Base-by-base conservation (phyloP, 176 grass and related monocot species). In the Lolium perenne region DNA sequence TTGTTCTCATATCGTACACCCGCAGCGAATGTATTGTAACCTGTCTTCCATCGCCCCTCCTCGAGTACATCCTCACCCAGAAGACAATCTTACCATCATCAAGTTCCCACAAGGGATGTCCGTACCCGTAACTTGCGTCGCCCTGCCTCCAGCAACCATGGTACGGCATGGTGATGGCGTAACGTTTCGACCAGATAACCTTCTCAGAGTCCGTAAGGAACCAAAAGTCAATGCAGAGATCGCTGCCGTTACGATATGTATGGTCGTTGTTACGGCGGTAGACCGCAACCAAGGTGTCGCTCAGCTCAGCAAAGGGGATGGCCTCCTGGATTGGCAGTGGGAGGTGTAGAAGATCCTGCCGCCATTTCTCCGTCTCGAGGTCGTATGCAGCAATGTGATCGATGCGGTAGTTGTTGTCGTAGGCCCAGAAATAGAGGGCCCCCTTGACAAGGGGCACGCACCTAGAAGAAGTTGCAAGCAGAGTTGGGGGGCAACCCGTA, bases 1-100 rank as follows among this genome's bases (percentile, higher is more conserved):
- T n/a, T 10, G 61, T 81, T 32, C 16, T 66, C 2, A 45, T 45
- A 13, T 81, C 46, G 51, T 81, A 81, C 63, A 81, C 47, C 10
- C 47, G 63, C 46, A 81, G 47, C 62, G 53, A 29, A 15, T 68
- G 13, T 68, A 18, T 7, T 53, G 1, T 1, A 45, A 45, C 8
- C 3, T 45, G 43, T 45, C 0, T 1, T 45, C 43, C 43, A 8
- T 45, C 43, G 43, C 43, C 43, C 78, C 8, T 12, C 3, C 2
- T 13, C 58, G 7, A 6, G 2, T 23, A 2, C 21, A 16, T 13
- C 14, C 5, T 16, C 45, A 82, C 61, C 63, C 63, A 53, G 17
- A 69, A 14, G 46, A 66, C 62, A 20, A 69, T 20, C 79, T 20
- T 82, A 17, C 48, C 64, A 20, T 53, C 80, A n/a, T 22, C 29